These are phyloP conservation scores for Spathaspora gorwiae DNA, from an alignment of 805 yeast species.

Conservation along the genomic window DNA sequence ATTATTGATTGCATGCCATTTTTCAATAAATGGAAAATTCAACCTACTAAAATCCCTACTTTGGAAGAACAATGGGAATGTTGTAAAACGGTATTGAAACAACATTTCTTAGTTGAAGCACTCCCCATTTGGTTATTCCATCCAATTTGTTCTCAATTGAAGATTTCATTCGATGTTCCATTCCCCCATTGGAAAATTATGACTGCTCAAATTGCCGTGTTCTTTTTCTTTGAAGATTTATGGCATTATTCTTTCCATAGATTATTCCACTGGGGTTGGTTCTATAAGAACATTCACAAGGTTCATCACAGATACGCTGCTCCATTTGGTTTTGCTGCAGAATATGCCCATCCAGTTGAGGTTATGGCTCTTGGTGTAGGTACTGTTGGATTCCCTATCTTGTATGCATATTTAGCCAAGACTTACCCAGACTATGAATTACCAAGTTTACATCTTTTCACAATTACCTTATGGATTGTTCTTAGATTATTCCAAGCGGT, in stretches of 20 bases:
- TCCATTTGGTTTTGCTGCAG: slow-evolving; percentile 96
- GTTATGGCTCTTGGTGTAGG: slow-evolving; percentile 89
- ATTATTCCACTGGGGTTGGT: slow-evolving; percentile 78
- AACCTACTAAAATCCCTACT: slow-evolving; percentile 77
- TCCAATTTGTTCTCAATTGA: slow-evolving; percentile 78
- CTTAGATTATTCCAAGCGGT: slow-evolving; percentile 92
- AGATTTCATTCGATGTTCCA: slow-evolving; percentile 76
- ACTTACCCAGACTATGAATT: slow-evolving; percentile 22
- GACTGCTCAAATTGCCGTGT: slow-evolving; percentile 61
- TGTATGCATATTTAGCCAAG: slow-evolving; percentile 72
- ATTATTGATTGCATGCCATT: slow-evolving; percentile 80
- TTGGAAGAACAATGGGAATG: slow-evolving; percentile 90
- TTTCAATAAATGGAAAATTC: slow-evolving; percentile 84
- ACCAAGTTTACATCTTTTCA: slow-evolving; percentile 68
- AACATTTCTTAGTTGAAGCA: slow-evolving; percentile 91
- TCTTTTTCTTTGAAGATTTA: slow-evolving; percentile 84
- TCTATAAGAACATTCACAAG: slow-evolving; percentile 91
- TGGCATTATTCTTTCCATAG: slow-evolving; percentile 99
- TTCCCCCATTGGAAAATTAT: slow-evolving; percentile 68
- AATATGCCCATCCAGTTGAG: slow-evolving; percentile 95
- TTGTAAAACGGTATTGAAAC: slow-evolving; percentile 72
- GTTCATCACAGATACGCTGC: slow-evolving; percentile 98
- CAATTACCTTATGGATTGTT: slow-evolving; percentile 85
- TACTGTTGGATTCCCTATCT: slow-evolving; percentile 91
- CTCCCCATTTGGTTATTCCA: slow-evolving; percentile 97